A percentile compares a stretch with the other conserved stretches of the same genome.
These are phyloP conservation scores for Aspergillus unguis DNA, from an alignment of 2,329 filamentous ascomycete genomes.

Conservation along the genomic window DNA sequence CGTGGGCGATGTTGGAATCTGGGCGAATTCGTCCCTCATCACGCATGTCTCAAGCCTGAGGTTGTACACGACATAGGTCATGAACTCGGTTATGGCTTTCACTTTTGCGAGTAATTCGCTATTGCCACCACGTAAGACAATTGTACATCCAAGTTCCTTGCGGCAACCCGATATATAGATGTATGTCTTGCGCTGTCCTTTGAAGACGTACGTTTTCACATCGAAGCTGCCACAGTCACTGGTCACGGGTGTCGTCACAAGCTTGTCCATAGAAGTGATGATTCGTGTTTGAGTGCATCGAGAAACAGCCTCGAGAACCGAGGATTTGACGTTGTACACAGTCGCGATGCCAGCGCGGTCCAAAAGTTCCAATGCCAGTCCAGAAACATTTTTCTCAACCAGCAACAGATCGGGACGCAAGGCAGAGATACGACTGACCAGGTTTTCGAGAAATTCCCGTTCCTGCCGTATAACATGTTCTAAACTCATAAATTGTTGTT, in stretches of 20 bases:
- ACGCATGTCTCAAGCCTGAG: conserved; percentile 92
- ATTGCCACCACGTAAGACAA: conserved; percentile 79
- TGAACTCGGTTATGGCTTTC: conserved; percentile 94
- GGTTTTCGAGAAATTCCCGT: conserved; percentile 84
- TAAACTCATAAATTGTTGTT: conserved; percentile 95
- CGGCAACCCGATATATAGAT: conserved; percentile 90
- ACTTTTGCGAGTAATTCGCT: conserved; percentile 69
- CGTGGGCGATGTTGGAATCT: conserved; percentile 66
- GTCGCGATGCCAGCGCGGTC: conserved; percentile 88
- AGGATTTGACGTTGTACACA: conserved; percentile 93
- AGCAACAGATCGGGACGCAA: conserved; percentile 80
- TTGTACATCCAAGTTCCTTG: conserved; percentile 88
- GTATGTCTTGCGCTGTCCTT: conserved; percentile 84
- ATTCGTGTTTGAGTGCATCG: conserved; percentile 88
- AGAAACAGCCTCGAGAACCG: conserved; percentile 91
- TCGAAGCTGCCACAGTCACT: conserved; percentile 86
- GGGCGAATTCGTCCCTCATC: conserved; percentile 86
- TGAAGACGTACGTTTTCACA: conserved; percentile 89
- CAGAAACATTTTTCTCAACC: conserved; percentile 90
- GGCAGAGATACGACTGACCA: conserved; percentile 86
- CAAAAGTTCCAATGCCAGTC: conserved; percentile 82
- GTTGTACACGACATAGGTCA: conserved; percentile 99
- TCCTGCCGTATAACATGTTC: conserved; percentile 97
- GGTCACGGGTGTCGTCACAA: conserved; percentile 70
- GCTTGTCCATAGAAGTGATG: conserved; percentile 91